Evolutionary conservation across 495 filamentous ascomycete species (phyloP), one percentile per base, ranked within the genome.

Genomic region (Entonaema liquescens): DNA sequence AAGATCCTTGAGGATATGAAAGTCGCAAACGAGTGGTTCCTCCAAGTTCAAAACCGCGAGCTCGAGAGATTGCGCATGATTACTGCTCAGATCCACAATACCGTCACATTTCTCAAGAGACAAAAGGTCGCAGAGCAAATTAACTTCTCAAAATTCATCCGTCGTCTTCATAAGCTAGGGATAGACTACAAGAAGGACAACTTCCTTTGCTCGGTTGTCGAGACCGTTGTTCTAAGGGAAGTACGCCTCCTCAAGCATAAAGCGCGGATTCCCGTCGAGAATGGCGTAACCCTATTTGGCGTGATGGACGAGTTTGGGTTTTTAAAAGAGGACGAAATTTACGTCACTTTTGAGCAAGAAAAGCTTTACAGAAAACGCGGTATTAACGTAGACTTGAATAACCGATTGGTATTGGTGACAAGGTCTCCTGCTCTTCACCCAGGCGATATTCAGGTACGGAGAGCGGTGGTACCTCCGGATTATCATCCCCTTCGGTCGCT

Each of bases 241-340:
- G 81, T 96, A 5, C 87, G 91, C 9, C 80, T 89, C 8, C 79
- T 97, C 19, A 97, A 95, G 73, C 85, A 94, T 79, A 88, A 87
- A 58, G 87, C 91, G 1, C 86, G 92, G 1, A 95, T 95, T 44
- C 88, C 83, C 0, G 84, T 97, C 1, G 72, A 82, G 2, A 64
- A 89, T n/a, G 93, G 91, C 0, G 81, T 89, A 7, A 92, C 90
- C 0, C 79, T 95, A 0, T 92, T 90, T 67, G 93, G 93, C 3
- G 82, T 96, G 26, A 91, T 96, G 87, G 93, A 97, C 68, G 93
- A 97, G 78, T 93, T 90, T 1, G 87, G 85, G 0, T 82, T 81
- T 36, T 79, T 97, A 2, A 65, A 87, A 44, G 91, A 92, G 72
- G 87, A 87, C 0, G 80, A 95, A 65, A 81, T 94, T 0, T 93